Evolutionary conservation across 768 basidiomycete species (phyloP).

Genomic region (Collybiopsis luxurians): DNA sequence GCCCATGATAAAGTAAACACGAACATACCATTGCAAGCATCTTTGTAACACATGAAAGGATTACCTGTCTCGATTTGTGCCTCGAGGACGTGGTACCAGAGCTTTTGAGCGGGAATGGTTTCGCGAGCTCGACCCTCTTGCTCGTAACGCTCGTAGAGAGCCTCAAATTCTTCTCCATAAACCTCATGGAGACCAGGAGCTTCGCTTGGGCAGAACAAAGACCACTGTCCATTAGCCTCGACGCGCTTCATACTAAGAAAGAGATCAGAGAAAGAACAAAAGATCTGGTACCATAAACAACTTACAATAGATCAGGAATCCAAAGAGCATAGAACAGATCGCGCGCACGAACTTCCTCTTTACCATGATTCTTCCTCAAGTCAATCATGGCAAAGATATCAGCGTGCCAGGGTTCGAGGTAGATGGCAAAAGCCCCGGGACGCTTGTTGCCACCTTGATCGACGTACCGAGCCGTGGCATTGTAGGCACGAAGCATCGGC

Average conservation of each 20-base stretch:
- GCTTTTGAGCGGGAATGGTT: constrained; percentile 89
- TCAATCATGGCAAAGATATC: constrained; percentile 98
- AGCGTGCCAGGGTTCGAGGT: constrained; percentile 98
- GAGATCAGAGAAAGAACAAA: background rate
- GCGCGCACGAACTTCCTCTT: constrained; percentile 94
- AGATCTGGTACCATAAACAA: background rate
- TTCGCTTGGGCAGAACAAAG: constrained; percentile 97
- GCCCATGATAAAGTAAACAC: background rate
- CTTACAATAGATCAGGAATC: constrained; percentile 96
- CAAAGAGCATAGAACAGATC: constrained; percentile 98
- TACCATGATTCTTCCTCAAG: constrained; percentile 97
- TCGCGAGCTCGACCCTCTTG: constrained; percentile 83
- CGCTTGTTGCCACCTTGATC: constrained; percentile 99
- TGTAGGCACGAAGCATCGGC: constrained; percentile 97
- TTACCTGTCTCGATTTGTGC: constrained; percentile 97
- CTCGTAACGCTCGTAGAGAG: constrained; percentile 84
- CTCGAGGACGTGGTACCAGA: constrained; percentile 97
- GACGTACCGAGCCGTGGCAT: constrained; percentile 97
- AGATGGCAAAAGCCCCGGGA: constrained; percentile 97
- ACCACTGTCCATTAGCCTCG: constrained; percentile 86
- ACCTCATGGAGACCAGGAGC: constrained; percentile 89
- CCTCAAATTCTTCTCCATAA: constrained; percentile 87
- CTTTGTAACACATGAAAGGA: constrained; percentile 99
- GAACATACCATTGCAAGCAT: constrained; percentile 81
- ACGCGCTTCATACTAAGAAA: constrained; percentile 89